These are phyloP conservation scores for Pyrenophora graminea DNA, from an alignment of 2,329 filamentous ascomycete genomes.

Conservation along the genomic window DNA sequence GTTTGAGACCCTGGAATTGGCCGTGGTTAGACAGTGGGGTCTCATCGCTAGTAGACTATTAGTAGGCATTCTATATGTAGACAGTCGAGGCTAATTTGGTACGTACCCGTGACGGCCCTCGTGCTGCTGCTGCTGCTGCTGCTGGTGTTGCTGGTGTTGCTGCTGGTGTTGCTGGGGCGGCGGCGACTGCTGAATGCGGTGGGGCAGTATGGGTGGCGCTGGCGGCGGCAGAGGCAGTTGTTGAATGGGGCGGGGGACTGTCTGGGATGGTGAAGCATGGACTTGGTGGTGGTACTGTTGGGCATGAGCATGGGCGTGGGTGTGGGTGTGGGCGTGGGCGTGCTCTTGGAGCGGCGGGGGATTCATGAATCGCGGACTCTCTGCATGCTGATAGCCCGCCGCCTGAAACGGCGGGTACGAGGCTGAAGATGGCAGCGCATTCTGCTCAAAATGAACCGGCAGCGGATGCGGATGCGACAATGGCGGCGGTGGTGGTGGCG, in stretches of 20 bases:
- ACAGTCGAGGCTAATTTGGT: neutral
- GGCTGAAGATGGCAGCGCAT: constrained; percentile 28
- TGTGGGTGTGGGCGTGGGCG: constrained; percentile 8
- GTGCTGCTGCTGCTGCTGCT: constrained; percentile 4
- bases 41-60: constrained; percentile 22
- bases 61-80: neutral
- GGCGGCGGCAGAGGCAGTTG: constrained; percentile 18
- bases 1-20: constrained; percentile 58
- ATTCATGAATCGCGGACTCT: constrained; percentile 31
- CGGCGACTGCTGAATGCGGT: constrained; percentile 8
- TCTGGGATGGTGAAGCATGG: constrained; percentile 20
- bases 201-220: constrained; percentile 18
- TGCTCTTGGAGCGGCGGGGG: constrained; percentile 20
- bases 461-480: constrained; percentile 27
- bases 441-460: constrained; percentile 44
- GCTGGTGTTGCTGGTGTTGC: neutral
- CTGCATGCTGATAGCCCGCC: constrained; percentile 29
- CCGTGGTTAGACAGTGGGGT: constrained; percentile 54
- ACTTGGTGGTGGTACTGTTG: neutral
- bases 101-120: constrained; percentile 10
- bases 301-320: neutral
- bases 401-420: constrained; percentile 29
- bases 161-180: constrained; percentile 8
- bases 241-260: constrained; percentile 16
- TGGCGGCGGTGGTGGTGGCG: constrained; percentile 22